Conservation (phyloP, 768 basidiomycete genomes). For the Termitomyces heimii region DNA sequence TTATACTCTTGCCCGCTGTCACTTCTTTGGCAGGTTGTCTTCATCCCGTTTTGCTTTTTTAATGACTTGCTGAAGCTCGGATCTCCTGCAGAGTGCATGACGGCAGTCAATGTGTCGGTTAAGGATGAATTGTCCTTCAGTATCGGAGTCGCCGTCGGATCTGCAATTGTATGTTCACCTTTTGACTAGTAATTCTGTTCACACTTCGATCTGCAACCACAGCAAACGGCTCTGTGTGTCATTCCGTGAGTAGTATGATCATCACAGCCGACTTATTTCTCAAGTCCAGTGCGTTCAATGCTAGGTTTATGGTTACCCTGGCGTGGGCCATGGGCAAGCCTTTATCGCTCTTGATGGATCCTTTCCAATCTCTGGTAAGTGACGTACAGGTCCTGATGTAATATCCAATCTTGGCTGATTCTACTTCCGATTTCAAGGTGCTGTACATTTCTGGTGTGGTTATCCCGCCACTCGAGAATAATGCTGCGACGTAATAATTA, state of each 20-base stretch:
- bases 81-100: constrained; percentile 64
- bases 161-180: constrained; percentile 61
- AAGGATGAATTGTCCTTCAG: constrained; percentile 87
- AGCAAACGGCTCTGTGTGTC: constrained; percentile 85
- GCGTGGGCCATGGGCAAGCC: constrained; percentile 83
- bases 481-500: neutral
- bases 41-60: neutral
- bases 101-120: constrained; percentile 85
- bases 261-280: neutral
- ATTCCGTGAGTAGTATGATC: constrained; percentile 52
- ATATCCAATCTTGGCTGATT: neutral
- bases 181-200: neutral
- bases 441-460: constrained; percentile 7
- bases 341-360: constrained; percentile 78
- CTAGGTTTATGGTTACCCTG: constrained; percentile 66
- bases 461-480: neutral
- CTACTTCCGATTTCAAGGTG: constrained; percentile 38
- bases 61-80: neutral
- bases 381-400: constrained; percentile 11
- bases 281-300: neutral
- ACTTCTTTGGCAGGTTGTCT: constrained; percentile 65
- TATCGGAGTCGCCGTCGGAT: constrained; percentile 85
- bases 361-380: constrained; percentile 73
- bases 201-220: neutral
- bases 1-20: constrained; percentile 85